Conservation (phyloP, 345 rosid genomes). For the Hirschfeldia incana region DNA sequence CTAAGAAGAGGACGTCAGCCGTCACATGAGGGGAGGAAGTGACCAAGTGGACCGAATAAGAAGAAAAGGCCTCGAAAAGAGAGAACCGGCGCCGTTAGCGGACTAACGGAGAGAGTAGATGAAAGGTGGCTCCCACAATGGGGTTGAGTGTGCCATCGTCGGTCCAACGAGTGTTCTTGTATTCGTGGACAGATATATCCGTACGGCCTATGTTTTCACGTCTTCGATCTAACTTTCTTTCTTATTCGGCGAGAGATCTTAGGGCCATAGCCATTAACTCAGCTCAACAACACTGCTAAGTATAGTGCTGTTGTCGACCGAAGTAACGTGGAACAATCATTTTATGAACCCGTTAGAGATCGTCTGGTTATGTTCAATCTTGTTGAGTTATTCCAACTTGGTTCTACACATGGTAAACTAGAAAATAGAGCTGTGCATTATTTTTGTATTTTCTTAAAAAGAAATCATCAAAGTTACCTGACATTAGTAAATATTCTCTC, state of each 20-base stretch:
- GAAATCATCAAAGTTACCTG: neutral
- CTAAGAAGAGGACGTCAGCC: conserved; percentile 30
- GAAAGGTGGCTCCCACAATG: conserved; percentile 23
- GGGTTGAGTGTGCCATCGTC: conserved; percentile 6
- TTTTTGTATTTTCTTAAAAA: neutral
- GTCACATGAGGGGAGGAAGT: conserved; percentile 32
- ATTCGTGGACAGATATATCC: conserved; percentile 31
- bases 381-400: neutral
- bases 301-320: neutral
- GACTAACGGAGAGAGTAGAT: conserved; percentile 4
- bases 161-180: conserved; percentile 34
- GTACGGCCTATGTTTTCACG: conserved; percentile 19
- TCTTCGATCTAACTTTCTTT: conserved; percentile 1
- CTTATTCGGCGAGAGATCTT: conserved; percentile 1
- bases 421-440: neutral
- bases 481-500: neutral
- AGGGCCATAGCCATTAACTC: conserved; percentile 5
- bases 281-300: neutral
- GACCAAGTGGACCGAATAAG: conserved; percentile 17
- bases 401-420: neutral
- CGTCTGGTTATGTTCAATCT: neutral
- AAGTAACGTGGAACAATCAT: neutral
- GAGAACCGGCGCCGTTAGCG: conserved; percentile 35
- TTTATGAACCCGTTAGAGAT: neutral
- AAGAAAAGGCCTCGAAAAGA: conserved; percentile 1